These are phyloP conservation scores for rapeseed (Brassica napus) DNA, from an alignment of 345 rosid species.

Conservation along the genomic window Da-Ae NC_063452.1:63884501-63885000, in stretches of 20 bases:
- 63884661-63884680: neutral
- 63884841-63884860: neutral
- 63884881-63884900: neutral
- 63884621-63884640: conserved; percentile 35
- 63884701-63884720: conserved; percentile 39
- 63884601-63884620: conserved; percentile 17
- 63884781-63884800: neutral
- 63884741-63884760: neutral
- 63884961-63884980: neutral
- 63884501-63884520: conserved; percentile 78
- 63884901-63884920: neutral
- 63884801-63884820: conserved; percentile 2
- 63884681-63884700: conserved; percentile 29
- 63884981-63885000: neutral
- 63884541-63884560: conserved; percentile 4
- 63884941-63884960: neutral
- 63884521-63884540: neutral
- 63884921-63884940: neutral
- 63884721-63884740: conserved; percentile 22
- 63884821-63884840: neutral
- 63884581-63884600: conserved; percentile 40
- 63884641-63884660: conserved; percentile 46
- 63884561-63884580: conserved; percentile 25
- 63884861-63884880: neutral
- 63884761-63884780: neutral